Evolutionary conservation across 116 monocot genomes (phyloP).

Genomic region (Cymodocea nodosa): DNA sequence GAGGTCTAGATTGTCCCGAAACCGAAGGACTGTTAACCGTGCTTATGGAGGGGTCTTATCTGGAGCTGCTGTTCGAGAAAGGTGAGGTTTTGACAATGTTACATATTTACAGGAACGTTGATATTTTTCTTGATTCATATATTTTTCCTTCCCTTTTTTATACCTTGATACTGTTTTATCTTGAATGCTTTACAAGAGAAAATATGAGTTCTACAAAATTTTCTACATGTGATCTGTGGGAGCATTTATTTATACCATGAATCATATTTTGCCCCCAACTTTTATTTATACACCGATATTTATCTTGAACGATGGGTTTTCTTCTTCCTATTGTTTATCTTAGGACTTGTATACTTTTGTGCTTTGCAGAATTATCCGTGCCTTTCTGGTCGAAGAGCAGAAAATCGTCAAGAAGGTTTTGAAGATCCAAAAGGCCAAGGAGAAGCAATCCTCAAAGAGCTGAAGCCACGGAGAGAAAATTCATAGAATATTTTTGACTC

Average conservation of each 20-base stretch:
- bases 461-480: not conserved
- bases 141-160: no score
- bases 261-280: no score
- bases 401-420: constrained; percentile 11
- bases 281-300: no score
- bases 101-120: no score
- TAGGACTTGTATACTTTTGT: not conserved
- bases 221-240: no score
- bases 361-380: constrained; percentile 11
- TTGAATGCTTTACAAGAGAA: no score
- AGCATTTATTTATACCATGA: no score
- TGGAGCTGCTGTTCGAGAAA: constrained; percentile 37
- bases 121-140: no score
- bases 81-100: constrained; percentile 6
- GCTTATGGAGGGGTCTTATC: constrained; percentile 41
- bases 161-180: no score
- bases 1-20: constrained; percentile 36
- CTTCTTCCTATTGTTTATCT: not conserved
- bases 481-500: not conserved
- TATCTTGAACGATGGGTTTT: no score
- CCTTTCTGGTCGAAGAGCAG: constrained; percentile 11
- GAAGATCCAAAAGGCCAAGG: constrained; percentile 9
- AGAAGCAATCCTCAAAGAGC: constrained; percentile 6
- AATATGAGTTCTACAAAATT: no score
- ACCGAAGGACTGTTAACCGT: constrained; percentile 32